Evolutionary conservation across 306 rosid species (phyloP).

Genomic region (Castanopsis chinensis): DNA sequence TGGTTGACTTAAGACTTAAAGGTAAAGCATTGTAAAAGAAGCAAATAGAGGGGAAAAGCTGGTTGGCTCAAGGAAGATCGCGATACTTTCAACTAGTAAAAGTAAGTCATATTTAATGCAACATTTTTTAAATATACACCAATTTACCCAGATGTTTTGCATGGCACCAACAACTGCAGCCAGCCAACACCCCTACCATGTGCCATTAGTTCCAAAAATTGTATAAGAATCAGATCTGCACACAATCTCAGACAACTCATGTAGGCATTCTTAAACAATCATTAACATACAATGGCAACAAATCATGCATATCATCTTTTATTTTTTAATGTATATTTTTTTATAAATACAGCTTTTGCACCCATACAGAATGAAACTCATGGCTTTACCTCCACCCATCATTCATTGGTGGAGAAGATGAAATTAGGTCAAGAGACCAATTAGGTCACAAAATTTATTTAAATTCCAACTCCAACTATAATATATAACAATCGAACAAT

Average conservation of each 20-base stretch:
- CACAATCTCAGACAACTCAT: neutral
- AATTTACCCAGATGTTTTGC: neutral
- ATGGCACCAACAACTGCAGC: neutral
- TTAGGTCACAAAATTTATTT: neutral
- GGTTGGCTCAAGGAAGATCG: neutral
- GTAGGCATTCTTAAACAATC: neutral
- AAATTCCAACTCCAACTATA: neutral
- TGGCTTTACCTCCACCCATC: neutral
- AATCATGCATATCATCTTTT: neutral
- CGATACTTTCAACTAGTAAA: neutral
- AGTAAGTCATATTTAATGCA: neutral
- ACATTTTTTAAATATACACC: neutral
- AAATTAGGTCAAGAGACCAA: neutral
- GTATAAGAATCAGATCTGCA: neutral
- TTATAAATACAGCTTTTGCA: neutral
- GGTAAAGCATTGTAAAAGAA: neutral
- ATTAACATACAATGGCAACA: neutral
- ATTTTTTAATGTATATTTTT: no score
- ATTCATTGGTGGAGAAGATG: neutral
- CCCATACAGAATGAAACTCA: neutral
- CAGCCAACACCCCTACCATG: neutral
- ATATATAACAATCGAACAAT: neutral
- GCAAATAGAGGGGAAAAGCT: neutral
- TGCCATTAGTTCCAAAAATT: neutral
- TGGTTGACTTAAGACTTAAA: neutral